phyloP scores from a whole-genome alignment of 2,329 filamentous ascomycete species.

The Calonectria hongkongensis region DNA sequence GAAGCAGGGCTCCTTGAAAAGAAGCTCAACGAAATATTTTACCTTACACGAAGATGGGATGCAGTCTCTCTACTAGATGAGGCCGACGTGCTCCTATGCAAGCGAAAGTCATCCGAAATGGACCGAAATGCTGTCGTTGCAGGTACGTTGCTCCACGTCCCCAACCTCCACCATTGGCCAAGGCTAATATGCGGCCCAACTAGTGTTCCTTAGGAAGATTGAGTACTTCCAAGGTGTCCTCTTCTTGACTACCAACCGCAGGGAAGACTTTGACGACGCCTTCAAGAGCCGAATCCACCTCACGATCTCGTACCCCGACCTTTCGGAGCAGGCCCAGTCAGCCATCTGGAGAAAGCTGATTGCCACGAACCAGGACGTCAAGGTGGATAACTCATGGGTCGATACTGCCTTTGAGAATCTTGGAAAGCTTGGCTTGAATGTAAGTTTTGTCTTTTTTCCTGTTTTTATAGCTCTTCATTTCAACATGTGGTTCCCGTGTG shows the following conservation, averaged over 20 bases:
- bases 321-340: constrained; percentile 20
- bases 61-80: constrained; percentile 29
- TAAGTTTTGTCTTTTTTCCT: background rate
- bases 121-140: constrained; percentile 30
- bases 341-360: constrained; percentile 33
- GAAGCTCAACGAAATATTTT: constrained; percentile 23
- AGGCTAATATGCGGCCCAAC: background rate
- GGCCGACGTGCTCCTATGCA: constrained; percentile 33
- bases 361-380: constrained; percentile 18
- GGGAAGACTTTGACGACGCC: constrained; percentile 32
- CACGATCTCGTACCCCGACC: constrained; percentile 27
- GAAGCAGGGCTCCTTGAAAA: constrained; percentile 8
- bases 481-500: too few relatives aligned
- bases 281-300: constrained; percentile 34
- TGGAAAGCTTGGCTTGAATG: constrained; percentile 31
- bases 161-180: background rate
- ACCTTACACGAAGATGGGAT: constrained; percentile 21
- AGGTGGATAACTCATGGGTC: constrained; percentile 17
- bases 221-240: constrained; percentile 34
- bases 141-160: background rate
- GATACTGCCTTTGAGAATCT: constrained; percentile 11
- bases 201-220: constrained; percentile 28
- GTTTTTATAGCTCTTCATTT: background rate
- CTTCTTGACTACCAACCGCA: constrained; percentile 32
- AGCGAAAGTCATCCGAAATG: constrained; percentile 32